Base-by-base conservation (phyloP, 345 rosid genomes). In the Raphanus sativus region DNA sequence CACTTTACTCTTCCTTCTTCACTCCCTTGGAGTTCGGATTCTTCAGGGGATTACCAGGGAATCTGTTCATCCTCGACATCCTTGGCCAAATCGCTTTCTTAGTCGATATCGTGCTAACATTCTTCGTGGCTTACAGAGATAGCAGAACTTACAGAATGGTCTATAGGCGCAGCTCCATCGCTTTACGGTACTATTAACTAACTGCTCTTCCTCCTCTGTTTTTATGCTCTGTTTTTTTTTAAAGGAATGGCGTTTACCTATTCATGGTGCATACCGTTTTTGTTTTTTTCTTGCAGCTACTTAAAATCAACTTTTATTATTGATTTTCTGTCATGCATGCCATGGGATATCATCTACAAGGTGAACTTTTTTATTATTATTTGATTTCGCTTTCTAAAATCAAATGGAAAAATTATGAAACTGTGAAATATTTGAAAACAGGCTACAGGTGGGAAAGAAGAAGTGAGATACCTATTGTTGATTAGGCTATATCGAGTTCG, bases 1-100 rank as follows among this genome's bases (percentile, higher is more conserved):
- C 98, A 38, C 75, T 87, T 4, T 93, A 93, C 84, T 93, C 98
- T 4, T 91, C 98, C 52, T 91, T 89, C 87, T 93, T 93, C 86
- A 91, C 97, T 15, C 96, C 98, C 1, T 10, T 93, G 32, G 97
- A 93, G 74, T 93, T 91, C 24, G 98, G 90, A 1, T 91, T 93
- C 86, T 93, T 88, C 85, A 79, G 96, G 62, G 98, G 98, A 1
- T 83, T 91, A 17, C 92, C 91, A 4, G 79, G 89, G 73, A 84
- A 89, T 54, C 89, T 91, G 15, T 88, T 85, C 80, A 78, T 91
- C 26, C 83, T 93, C 28, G 98, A 93, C 68, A 84, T 89, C 9
- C 86, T 80, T 0, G 97, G 97, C 30, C 98, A 93, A 75, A 26
- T 87, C 6, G 91, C 89, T 34, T 93, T 93, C 81, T 84, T 90